Evolutionary conservation across 345 rosid genomes (phyloP), one percentile per base, ranked within the genome.

Genomic region (Eucalyptus curtisii): DNA sequence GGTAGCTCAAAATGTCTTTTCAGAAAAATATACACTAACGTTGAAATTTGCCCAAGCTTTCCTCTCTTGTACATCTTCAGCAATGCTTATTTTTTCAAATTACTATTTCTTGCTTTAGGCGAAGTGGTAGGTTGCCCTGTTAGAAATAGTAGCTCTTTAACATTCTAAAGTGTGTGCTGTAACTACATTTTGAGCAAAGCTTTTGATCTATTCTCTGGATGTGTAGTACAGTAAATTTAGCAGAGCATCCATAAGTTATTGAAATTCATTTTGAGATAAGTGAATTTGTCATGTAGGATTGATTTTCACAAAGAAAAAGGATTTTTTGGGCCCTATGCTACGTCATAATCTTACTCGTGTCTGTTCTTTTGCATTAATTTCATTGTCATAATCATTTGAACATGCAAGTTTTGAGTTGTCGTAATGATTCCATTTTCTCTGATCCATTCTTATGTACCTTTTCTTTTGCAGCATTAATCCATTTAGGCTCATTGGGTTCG

Each of bases 401-500:
- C 84, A 40, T 76, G 13, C 47, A 10, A 37, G 84, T 37, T 71
- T 37, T 76, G 45, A 76, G 84, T 64, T 64, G 76, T 11, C 16
- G 7, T 40, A 7, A 22, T 76, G 84, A 76, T 76, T 40, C 84
- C 84, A 50, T 37, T 80, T 49, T 79, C 89, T 52, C 42, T 40
- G 3, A 79, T 37, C 14, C 57, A 49, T 76, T 76, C 84, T 76
- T 87, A 37, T 52, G n/a, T 89, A 25, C 82, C 49, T 89, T 45
- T 64, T 86, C 86, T 71, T 45, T 90, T 94, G 93, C 98, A 97
- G 99, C 42, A 87, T 92, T 85, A 97, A 95, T 88, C 99, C 99
- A 55, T 97, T 97, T 92, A 94, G 98, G 92, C 99, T 97, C 88
- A 96, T 97, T 57, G 99, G 99, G 90, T 93, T 95, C 88, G 99